These are phyloP conservation scores for Tuber umbilicatum DNA, from an alignment of 495 filamentous ascomycete genomes.

Conservation along the genomic window DNA sequence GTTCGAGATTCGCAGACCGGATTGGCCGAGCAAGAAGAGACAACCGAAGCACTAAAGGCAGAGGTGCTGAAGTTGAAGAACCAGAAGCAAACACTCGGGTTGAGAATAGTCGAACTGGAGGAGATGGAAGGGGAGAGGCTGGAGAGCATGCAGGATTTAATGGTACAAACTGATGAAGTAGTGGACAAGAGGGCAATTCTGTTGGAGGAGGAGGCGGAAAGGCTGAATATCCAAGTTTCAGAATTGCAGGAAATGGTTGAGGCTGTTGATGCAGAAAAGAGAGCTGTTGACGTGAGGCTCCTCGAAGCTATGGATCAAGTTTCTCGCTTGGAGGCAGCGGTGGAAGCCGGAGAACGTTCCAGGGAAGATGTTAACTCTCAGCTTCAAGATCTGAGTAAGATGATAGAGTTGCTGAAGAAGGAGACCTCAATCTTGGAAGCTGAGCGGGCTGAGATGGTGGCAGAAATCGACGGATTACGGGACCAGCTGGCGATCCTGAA, in stretches of 20 bases:
- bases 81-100: conserved; percentile 17
- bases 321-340: conserved; percentile 15
- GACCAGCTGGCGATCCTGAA: conserved; percentile 14
- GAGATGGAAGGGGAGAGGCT: conserved; percentile 39
- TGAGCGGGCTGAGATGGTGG: conserved; percentile 26
- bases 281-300: conserved; percentile 8
- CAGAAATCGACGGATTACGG: conserved; percentile 24
- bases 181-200: conserved; percentile 27
- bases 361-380: conserved; percentile 16
- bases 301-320: conserved; percentile 12
- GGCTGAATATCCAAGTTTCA: conserved; percentile 21
- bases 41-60: conserved; percentile 13
- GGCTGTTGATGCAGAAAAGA: conserved; percentile 17
- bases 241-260: conserved; percentile 30
- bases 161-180: conserved; percentile 33
- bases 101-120: conserved; percentile 27
- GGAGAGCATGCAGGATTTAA: conserved; percentile 22
- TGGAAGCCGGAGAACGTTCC: conserved; percentile 18
- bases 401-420: conserved; percentile 11
- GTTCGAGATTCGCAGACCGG: conserved; percentile 17
- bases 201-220: conserved; percentile 22
- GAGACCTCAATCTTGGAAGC: conserved; percentile 7
- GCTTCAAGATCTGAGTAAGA: conserved; percentile 6
- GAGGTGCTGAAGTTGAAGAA: conserved; percentile 23
- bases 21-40: conserved; percentile 13